phyloP scores from a whole-genome alignment of 148 eudicot genomes.

The Mesembryanthemum crystallinum region DNA sequence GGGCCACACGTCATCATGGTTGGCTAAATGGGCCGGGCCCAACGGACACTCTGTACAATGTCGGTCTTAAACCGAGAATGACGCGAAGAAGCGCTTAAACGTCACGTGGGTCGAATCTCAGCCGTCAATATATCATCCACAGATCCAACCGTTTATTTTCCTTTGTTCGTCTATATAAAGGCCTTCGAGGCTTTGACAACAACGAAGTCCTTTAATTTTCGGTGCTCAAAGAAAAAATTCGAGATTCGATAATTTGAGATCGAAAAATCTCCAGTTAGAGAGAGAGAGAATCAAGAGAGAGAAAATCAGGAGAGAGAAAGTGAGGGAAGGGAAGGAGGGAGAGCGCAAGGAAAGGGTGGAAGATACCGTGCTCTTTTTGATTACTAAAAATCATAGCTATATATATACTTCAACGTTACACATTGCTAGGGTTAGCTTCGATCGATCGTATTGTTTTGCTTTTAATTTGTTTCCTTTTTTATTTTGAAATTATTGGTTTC shows the following conservation, averaged over 20 bases:
- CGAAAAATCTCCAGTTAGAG: background rate
- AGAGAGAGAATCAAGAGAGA: background rate
- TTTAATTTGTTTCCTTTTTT: background rate
- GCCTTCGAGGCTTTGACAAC: background rate
- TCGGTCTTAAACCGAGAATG: slow-evolving; percentile 22
- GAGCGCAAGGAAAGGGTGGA: background rate
- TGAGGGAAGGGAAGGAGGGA: slow-evolving; percentile 2
- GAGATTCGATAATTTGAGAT: background rate
- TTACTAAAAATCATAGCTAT: background rate
- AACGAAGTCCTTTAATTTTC: background rate
- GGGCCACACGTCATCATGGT: too few species aligned
- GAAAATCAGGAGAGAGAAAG: background rate
- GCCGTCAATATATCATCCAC: slow-evolving; percentile 19
- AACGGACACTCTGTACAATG: background rate
- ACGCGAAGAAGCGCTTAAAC: slow-evolving; percentile 13
- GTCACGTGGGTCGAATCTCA: slow-evolving; percentile 25
- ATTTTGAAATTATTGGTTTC: background rate
- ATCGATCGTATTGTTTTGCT: background rate
- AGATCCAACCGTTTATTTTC: slow-evolving; percentile 23
- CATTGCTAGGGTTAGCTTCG: slow-evolving; percentile 23
- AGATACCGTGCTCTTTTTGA: background rate
- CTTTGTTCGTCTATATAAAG: slow-evolving; percentile 17
- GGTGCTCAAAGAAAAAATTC: background rate
- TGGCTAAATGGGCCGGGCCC: too few species aligned
- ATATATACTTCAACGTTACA: background rate